Conservation (phyloP, 768 basidiomycete species). For the Termitomyces sp. region DNA sequence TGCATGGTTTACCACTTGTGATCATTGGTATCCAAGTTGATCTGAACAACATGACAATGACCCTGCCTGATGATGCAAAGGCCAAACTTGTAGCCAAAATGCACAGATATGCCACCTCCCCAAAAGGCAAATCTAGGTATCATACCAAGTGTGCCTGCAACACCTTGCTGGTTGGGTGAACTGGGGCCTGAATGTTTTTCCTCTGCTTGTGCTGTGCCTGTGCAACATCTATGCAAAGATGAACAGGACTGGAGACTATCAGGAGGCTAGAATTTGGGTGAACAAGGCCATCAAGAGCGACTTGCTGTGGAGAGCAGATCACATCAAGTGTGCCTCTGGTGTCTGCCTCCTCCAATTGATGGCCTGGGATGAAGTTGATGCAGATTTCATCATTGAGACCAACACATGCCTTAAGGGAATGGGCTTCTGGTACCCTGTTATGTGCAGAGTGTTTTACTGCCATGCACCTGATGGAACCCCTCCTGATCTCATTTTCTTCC, state of each 20-base stretch:
- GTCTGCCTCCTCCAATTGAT: background rate
- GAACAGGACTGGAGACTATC: background rate
- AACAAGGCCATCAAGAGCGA: background rate
- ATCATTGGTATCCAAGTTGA: background rate
- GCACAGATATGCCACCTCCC: too few relatives aligned
- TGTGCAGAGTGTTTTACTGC: background rate
- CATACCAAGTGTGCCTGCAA: too few relatives aligned
- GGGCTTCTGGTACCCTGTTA: background rate
- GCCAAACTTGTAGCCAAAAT: background rate
- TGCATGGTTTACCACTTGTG: background rate
- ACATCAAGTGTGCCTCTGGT: background rate
- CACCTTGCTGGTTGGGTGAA: background rate
- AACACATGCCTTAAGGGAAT: background rate
- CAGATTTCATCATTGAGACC: background rate
- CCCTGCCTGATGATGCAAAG: background rate
- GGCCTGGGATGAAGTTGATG: background rate
- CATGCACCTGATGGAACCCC: background rate
- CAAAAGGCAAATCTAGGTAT: too few relatives aligned
- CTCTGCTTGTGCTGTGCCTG: background rate
- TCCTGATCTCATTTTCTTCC: background rate
- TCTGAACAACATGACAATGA: background rate
- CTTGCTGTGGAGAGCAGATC: background rate
- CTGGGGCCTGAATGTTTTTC: background rate
- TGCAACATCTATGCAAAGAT: background rate
- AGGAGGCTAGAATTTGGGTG: background rate